Evolutionary conservation across 1,284 basidiomycete genomes (phyloP), one percentile per base, ranked within the genome.

Genomic region (Sutorius eximius): DNA sequence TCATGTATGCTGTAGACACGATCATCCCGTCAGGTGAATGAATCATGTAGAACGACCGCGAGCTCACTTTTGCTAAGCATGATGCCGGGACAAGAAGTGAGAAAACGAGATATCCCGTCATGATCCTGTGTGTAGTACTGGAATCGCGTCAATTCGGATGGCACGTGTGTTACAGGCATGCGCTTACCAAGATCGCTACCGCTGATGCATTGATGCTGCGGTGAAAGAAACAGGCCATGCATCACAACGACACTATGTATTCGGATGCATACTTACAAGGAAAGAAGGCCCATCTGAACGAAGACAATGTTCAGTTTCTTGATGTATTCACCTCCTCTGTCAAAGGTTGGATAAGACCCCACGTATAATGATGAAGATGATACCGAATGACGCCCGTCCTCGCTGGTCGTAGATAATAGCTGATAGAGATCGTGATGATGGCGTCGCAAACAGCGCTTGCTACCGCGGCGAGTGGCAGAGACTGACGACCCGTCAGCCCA

Each of bases 251-350:
- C 18, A n/a, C 12, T 6, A 27, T 5, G 16, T 13, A 33, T 34
- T 7, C 5, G 36, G 32, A 12, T 0, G 0, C 8, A 42, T 8
- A 44, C 66, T 46, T 40, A 69, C 64, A 53, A 55, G 8, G 61
- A 57, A 30, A 66, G 38, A 34, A 69, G 18, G 2, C 66, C 66
- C 67, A 66, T 69, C 41, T 66, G 55, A 8, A 68, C 46, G 30
- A 66, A 64, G 5, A 68, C 27, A 5, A 24, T 0, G 2, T 56
- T 64, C n/a, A 70, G 37, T 43, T 36, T 52, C 30, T 46, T 53
- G 34, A 66, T 57, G 10, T 53, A 58, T n/a, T 53, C 34, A 6
- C 33, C 49, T 46, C 20, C 56, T 32, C 60, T 57, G 15, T 18
- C 3, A 38, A 24, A 0, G 9, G 10, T 32, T 32, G 6, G 1